Evolutionary conservation across 495 filamentous ascomycete species (phyloP), one percentile per base, ranked within the genome.

Genomic region (Aspergillus egyptiacus): DNA sequence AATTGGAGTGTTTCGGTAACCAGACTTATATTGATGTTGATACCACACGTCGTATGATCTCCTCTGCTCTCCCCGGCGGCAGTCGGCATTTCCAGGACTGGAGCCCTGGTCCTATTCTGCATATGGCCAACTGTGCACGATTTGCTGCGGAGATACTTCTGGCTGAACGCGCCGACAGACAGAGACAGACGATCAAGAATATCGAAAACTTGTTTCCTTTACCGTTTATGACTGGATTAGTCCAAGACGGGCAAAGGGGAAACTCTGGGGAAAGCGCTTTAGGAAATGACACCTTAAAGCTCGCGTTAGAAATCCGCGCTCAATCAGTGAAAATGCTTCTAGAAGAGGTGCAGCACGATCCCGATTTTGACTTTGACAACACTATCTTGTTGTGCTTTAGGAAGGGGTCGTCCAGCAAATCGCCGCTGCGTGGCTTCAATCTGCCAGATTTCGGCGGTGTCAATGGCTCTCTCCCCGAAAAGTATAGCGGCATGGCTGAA

Each of bases 271-370:
- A 56, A n/a, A 74, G 67, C 36, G 30, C 23, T 17, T 52, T 66
- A 3, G 41, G 53, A 9, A 56, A 53, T 9, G 55, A 57, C 9
- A 70, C 68, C 0, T 62, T 72, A 28, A 55, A 65, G 18, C 57
- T 74, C 19, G 71, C 69, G 0, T 46, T 74, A 20, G 60, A 68
- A 18, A 66, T 74, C 24, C 61, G 71, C 7, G 73, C 69, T 0
- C 69, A 72, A 37, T 60, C 55, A 18, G 48, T 71, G 22, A 61
- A 69, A 18, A 46, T 57, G 31, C 53, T 60, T 4, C 45, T 73
- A 18, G 65, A 69, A 33, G 57, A 46, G 5, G 58, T 54, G 23
- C 57, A 65, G 20, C 31, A 51, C 25, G 56, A 60, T 9, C 57
- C 54, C 2, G 48, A 41, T 2, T 70, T 68, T 20, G 57, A 65